Percentiles rank a stretch among this genome's conserved stretches.
phyloP scores from a whole-genome alignment of 305 asterid species.

The Fraxinus nigra region DNA sequence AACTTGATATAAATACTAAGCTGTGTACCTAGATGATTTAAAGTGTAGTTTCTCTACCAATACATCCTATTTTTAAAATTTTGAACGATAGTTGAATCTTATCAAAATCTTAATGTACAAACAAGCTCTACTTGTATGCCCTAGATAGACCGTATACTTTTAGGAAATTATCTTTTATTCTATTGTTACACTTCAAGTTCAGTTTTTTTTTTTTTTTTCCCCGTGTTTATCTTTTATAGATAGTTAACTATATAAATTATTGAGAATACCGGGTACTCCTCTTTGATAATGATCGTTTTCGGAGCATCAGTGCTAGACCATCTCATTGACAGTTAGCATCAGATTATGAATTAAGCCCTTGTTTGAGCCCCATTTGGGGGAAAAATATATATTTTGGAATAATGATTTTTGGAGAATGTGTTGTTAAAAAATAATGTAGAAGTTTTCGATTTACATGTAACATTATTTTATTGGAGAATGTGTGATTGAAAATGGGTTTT shows the following conservation, averaged over 20 bases:
- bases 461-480: too few species aligned
- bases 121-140: neutral
- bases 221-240: neutral
- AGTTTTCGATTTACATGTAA: too few species aligned
- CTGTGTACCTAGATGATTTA: neutral
- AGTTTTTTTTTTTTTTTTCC: neutral
- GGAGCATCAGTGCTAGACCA: neutral
- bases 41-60: neutral
- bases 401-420: too few species aligned
- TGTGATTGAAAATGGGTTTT: too few species aligned
- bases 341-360: neutral
- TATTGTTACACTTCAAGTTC: neutral
- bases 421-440: too few species aligned
- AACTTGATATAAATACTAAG: neutral
- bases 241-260: neutral
- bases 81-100: neutral
- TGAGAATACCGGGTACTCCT: neutral
- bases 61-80: neutral
- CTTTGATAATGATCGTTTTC: neutral
- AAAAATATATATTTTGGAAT: too few species aligned
- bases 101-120: neutral
- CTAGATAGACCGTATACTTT: neutral
- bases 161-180: neutral
- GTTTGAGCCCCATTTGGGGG: too few species aligned
- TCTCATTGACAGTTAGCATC: neutral